Evolutionary conservation across 2,329 filamentous ascomycete species (phyloP), one percentile per base, ranked within the genome.

Genomic region (Pseudocercospora macadamiae): DNA sequence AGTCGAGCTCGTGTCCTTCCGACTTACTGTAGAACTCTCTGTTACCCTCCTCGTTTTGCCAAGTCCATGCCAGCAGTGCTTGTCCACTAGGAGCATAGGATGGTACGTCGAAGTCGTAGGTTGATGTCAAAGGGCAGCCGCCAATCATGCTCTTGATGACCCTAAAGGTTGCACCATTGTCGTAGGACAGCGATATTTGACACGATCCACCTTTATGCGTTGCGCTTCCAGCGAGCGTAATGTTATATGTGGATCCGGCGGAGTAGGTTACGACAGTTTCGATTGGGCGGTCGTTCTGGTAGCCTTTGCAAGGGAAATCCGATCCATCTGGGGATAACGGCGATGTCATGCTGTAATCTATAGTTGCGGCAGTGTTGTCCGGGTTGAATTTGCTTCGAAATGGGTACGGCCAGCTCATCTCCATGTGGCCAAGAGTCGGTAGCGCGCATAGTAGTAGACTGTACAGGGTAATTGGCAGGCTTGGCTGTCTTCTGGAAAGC

Each of bases 1-100:
- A n/a, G n/a, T n/a, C n/a, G n/a, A n/a, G n/a, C n/a, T n/a, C n/a
- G 25, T 48, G 5, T 3, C 76, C 91, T 91, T 88, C 91, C n/a
- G n/a, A n/a, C n/a, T n/a, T n/a, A n/a, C n/a, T 91, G 82, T 95
- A 95, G 84, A 89, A 90, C 73, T 93, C 90, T 48, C 90, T 83
- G 76, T 92, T 92, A 23, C 90, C 89, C 9, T 62, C 53, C 21
- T 68, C 61, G 55, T 75, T 74, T 63, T 71, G 68, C 76, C 76
- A 79, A 12, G 85, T 86, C 90, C 90, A 93, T 34, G 86, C 85
- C 51, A 93, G 83, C 44, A 93, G 73, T 57, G 85, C 88, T 30
- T 86, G 68, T 2, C 83, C 74, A 75, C 79, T 60, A n/a, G 85
- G 84, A 1, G 85, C 84, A 64, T 88, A 85, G 2, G 76, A 73